Evolutionary conservation across 176 grass and related monocot genomes (phyloP).

Genomic region (Oryza australiensis): DNA sequence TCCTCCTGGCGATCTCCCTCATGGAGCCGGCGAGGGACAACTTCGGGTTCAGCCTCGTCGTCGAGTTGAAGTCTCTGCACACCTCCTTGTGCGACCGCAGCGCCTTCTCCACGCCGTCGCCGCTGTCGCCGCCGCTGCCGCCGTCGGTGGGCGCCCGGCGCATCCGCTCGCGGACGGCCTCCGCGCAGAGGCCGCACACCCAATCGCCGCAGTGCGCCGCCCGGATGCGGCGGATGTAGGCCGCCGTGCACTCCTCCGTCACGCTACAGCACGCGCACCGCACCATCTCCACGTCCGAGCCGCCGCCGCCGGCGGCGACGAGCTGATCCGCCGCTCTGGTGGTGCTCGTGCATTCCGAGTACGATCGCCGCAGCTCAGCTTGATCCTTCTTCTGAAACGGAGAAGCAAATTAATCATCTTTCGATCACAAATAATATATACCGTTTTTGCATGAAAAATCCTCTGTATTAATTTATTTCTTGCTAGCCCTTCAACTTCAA

Average conservation of each 20-base stretch:
- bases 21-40: slow-evolving; percentile 57
- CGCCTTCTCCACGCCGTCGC: slow-evolving; percentile 37
- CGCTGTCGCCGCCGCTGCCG: not conserved
- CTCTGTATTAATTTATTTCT: too few species aligned
- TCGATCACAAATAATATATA: too few species aligned
- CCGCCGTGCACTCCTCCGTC: slow-evolving; percentile 68
- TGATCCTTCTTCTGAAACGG: slow-evolving; percentile 34
- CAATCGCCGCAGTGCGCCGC: slow-evolving; percentile 53
- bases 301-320: not conserved
- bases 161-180: slow-evolving; percentile 60
- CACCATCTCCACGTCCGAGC: slow-evolving; percentile 36
- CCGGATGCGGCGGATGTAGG: slow-evolving; percentile 48
- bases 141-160: not conserved
- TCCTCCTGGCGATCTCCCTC: slow-evolving; percentile 58
- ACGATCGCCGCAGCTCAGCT: slow-evolving; percentile 25
- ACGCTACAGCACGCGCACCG: slow-evolving; percentile 70
- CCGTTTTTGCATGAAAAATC: too few species aligned
- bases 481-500: too few species aligned
- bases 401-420: not conserved
- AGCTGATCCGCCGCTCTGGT: not conserved
- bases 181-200: slow-evolving; percentile 72
- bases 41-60: slow-evolving; percentile 60
- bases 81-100: slow-evolving; percentile 47
- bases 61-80: slow-evolving; percentile 52
- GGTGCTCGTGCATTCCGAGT: slow-evolving; percentile 24